These are phyloP conservation scores for Penicillium sp. DNA, from an alignment of 2,329 filamentous ascomycete genomes.

Conservation along the genomic window DNA sequence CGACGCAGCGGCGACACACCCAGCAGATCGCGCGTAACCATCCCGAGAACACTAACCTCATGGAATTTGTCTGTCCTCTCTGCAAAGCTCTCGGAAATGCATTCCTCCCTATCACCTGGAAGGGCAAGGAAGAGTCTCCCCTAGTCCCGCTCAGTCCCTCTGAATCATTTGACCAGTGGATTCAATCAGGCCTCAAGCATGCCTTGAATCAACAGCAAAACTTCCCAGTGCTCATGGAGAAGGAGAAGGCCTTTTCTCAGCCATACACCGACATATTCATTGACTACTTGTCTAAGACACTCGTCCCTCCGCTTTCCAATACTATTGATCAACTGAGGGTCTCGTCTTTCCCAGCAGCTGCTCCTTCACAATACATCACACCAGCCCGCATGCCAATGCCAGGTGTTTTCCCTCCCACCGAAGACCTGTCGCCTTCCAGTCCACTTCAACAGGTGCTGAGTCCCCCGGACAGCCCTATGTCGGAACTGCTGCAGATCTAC, in stretches of 20 bases:
- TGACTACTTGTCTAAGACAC: conserved; percentile 50
- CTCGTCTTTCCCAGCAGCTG: conserved; percentile 27
- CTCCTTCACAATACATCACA: conserved; percentile 26
- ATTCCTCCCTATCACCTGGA: conserved; percentile 94
- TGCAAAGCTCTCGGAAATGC: conserved; percentile 96
- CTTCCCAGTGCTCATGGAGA: conserved; percentile 41
- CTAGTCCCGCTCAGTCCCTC: conserved; percentile 66
- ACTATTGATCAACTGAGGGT: conserved; percentile 37
- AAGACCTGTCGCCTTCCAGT: conserved; percentile 31
- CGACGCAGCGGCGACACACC: conserved; percentile 76
- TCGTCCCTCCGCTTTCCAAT: conserved; percentile 51
- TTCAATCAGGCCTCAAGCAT: conserved; percentile 58
- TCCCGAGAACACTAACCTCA: conserved; percentile 72
- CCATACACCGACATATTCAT: conserved; percentile 50
- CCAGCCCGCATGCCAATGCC: conserved; percentile 37
- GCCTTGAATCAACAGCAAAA: conserved; percentile 50
- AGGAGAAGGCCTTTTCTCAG: conserved; percentile 32
- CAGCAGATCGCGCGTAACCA: conserved; percentile 95
- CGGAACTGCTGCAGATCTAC: conserved; percentile 56
- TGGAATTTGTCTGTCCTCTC: conserved; percentile 93
- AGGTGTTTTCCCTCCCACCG: conserved; percentile 38
- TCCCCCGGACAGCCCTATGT: conserved; percentile 35
- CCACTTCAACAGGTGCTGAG: conserved; percentile 33
- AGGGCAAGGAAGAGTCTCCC: conserved; percentile 80
- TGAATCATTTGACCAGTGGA: conserved; percentile 65